Percentiles rank a stretch among this genome's conserved stretches.
Evolutionary conservation across 768 basidiomycete species (phyloP).

Genomic region (Lactifluus subvellereus): DNA sequence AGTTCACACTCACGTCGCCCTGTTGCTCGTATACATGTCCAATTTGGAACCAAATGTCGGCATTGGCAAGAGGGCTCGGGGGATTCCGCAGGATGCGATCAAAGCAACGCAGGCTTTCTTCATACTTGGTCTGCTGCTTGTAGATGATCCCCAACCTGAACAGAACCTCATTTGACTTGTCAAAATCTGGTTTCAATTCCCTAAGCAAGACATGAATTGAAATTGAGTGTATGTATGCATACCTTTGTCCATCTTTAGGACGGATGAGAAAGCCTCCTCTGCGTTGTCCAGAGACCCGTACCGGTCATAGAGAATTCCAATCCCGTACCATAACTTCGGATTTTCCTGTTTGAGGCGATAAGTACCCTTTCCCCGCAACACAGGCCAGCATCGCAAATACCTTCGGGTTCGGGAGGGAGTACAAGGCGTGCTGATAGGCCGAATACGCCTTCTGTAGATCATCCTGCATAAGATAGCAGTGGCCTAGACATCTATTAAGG

Average conservation of each 20-base stretch:
- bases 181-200: constrained; percentile 63
- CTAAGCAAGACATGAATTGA: background rate
- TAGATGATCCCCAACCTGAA: constrained; percentile 99
- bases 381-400: constrained; percentile 35
- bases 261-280: constrained; percentile 96
- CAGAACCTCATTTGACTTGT: constrained; percentile 97
- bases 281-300: constrained; percentile 98
- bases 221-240: background rate
- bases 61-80: constrained; percentile 90
- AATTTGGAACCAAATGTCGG: constrained; percentile 99
- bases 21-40: constrained; percentile 98
- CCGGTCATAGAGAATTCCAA: constrained; percentile 97
- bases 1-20: constrained; percentile 65
- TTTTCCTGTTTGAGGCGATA: constrained; percentile 55
- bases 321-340: constrained; percentile 99
- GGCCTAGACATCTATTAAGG: constrained; percentile 45
- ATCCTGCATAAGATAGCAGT: constrained; percentile 99
- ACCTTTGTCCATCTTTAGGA: constrained; percentile 97
- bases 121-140: constrained; percentile 96
- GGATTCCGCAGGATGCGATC: constrained; percentile 95
- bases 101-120: constrained; percentile 85
- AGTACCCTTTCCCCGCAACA: constrained; percentile 9
- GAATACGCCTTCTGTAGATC: constrained; percentile 98
- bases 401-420: constrained; percentile 93
- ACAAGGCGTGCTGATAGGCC: constrained; percentile 97